Conservation (phyloP, 192 early-diverging fungal genomes). For the Spizellomyces punctatus region DNA sequence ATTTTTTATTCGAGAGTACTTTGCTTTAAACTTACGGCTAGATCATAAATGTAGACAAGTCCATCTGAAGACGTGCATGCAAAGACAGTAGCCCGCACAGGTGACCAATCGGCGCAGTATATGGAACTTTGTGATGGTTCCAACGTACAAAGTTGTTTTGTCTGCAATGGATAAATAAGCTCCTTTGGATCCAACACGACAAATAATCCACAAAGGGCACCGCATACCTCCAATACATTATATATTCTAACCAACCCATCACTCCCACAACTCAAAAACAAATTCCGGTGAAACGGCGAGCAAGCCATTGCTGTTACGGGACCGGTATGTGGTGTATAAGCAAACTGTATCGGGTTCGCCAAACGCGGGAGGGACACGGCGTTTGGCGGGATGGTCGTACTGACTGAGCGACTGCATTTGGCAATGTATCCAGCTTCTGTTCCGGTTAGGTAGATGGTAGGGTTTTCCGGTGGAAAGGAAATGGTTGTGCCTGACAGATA, state of each 20-base stretch:
- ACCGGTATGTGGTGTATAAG: conserved; percentile 45
- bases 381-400: not conserved
- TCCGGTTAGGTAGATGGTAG: conserved; percentile 29
- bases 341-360: conserved; percentile 27
- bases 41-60: conserved; percentile 48
- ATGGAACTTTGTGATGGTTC: conserved; percentile 43
- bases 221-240: conserved; percentile 38
- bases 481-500: not conserved
- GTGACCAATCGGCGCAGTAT: conserved; percentile 40
- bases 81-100: conserved; percentile 44
- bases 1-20: not conserved
- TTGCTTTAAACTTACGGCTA: conserved; percentile 31
- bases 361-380: not conserved
- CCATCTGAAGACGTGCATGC: conserved; percentile 33
- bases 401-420: conserved; percentile 31
- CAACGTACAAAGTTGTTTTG: conserved; percentile 37
- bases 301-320: conserved; percentile 40
- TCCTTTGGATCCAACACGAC: not conserved
- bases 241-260: conserved; percentile 46
- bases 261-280: conserved; percentile 43
- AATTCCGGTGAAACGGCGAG: conserved; percentile 48
- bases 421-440: conserved; percentile 52
- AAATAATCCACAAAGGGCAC: not conserved
- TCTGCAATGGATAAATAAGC: conserved; percentile 1
- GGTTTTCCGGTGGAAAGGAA: conserved; percentile 10